These are phyloP conservation scores for Trichoderma koningiopsis DNA, from an alignment of 2,329 filamentous ascomycete genomes.

Conservation along the genomic window DNA sequence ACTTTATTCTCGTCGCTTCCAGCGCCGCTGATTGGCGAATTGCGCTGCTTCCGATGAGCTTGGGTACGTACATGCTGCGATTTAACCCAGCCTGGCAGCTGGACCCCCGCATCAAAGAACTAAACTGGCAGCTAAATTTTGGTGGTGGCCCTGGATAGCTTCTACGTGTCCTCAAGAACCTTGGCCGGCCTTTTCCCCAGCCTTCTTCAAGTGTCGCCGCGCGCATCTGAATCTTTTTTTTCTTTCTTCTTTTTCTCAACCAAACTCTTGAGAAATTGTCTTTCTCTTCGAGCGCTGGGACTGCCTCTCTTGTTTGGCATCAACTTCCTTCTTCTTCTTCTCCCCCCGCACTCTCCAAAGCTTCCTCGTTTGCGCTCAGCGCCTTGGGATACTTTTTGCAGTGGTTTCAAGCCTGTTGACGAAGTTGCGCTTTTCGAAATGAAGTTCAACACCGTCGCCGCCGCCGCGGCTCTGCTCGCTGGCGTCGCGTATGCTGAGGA, in stretches of 20 bases:
- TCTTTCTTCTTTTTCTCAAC: constrained; percentile 31
- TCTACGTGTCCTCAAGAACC: constrained; percentile 41
- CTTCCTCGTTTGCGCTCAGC: constrained; percentile 30
- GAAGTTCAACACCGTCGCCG: constrained; percentile 81
- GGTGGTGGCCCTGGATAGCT: constrained; percentile 28
- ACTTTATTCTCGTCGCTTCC: constrained; percentile 19
- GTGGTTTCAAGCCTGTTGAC: constrained; percentile 26
- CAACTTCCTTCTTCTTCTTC: constrained; percentile 20
- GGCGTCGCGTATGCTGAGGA: constrained; percentile 71
- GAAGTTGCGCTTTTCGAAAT: constrained; percentile 64
- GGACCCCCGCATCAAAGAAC: constrained; percentile 22
- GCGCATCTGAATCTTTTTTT: constrained; percentile 31
- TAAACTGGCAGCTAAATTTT: constrained; percentile 24
- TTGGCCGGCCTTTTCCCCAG: constrained; percentile 32
- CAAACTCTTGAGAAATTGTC: constrained; percentile 35
- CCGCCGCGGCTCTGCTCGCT: constrained; percentile 71
- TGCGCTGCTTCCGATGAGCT: background rate
- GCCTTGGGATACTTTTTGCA: constrained; percentile 29
- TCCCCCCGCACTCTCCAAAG: constrained; percentile 9
- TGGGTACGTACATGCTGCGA: constrained; percentile 18
- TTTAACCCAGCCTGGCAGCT: constrained; percentile 23
- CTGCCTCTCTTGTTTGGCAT: constrained; percentile 24
- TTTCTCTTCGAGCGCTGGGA: constrained; percentile 37
- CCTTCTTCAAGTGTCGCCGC: constrained; percentile 26
- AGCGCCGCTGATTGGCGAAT: constrained; percentile 6